Evolutionary conservation across 306 rosid genomes (phyloP), one percentile per base, ranked within the genome.

Genomic region (Clitoria ternatea): DNA sequence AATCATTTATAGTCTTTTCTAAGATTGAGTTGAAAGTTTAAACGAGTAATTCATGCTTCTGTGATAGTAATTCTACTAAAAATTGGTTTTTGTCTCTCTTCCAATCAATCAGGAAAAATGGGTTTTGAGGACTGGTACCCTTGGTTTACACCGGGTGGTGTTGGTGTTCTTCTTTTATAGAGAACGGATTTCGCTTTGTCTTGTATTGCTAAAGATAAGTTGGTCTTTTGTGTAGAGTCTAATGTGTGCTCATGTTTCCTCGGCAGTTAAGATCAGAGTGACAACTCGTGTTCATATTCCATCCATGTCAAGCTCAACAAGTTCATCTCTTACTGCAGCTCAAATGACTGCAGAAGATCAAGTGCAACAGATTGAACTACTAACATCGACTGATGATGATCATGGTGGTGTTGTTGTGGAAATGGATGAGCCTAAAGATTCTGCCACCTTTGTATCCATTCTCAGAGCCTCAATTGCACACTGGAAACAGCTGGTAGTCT

Each of bases 401-500:
- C 77, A 85, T 43, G 92, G 89, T 37, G 98, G 98, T 17, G 83
- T 93, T 77, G 81, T 82, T 32, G 93, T 88, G 8, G 90, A 88
- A 49, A 69, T 90, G 70, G 44, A 66, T 23, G 80, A 84, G 45
- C 76, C 88, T 68, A 84, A 88, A 85, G 85, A 87, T 48, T 50
- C 87, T 68, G 50, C 74, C 15, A 32, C 75, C 52, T 90, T 90
- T 67, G 42, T 69, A 42, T 52, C 86, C 2, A 49, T 80, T 73
- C 90, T 92, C 1, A 83, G 75, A 73, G 80, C 88, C 72, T 92
- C 98, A 54, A 80, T 90, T 56, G 72, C 87, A 3, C 83, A 76
- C 17, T 93, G 98, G 98, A 90, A 81, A 79, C 79, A 74, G 8
- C 87, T 83, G 96, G 98, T 93, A 80, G 6, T 66, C 59, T 71